phyloP scores from a whole-genome alignment of 495 filamentous ascomycete genomes.

The Acidomyces sp. region DNA sequence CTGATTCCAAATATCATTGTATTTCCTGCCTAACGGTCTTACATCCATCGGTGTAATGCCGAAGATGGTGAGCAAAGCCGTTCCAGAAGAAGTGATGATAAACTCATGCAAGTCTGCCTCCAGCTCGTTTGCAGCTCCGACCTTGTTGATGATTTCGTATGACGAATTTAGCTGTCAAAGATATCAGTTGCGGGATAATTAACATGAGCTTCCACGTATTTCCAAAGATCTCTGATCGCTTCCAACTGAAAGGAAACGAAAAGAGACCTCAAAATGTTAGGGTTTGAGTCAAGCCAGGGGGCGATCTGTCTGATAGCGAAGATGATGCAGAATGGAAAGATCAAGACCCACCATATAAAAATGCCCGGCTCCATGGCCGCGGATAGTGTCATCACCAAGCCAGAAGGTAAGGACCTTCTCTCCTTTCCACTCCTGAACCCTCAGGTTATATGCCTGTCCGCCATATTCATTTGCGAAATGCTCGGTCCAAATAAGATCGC shows the following conservation, averaged over 20 bases:
- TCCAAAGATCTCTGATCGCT: too few relatives aligned
- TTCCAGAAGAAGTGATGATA: background rate
- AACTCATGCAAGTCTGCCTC: background rate
- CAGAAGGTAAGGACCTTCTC: slow-evolving; percentile 5
- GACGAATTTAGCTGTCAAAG: background rate
- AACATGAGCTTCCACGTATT: too few relatives aligned
- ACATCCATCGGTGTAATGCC: background rate
- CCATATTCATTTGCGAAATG: background rate
- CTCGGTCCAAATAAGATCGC: background rate
- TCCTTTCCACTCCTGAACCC: slow-evolving; percentile 1
- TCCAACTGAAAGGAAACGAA: too few relatives aligned
- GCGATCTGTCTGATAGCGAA: background rate
- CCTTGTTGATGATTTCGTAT: background rate
- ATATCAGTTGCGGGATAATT: background rate
- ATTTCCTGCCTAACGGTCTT: background rate
- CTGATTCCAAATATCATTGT: background rate
- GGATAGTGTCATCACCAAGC: slow-evolving; percentile 1
- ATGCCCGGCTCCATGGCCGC: background rate
- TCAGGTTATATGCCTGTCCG: background rate
- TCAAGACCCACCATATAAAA: background rate
- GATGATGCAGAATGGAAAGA: background rate
- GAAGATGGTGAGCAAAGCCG: background rate
- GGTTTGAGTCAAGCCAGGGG: too few relatives aligned
- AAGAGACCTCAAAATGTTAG: too few relatives aligned
- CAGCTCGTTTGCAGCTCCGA: background rate